Evolutionary conservation across 2,329 filamentous ascomycete genomes (phyloP).

Genomic region (Verruconis gallopava): DNA sequence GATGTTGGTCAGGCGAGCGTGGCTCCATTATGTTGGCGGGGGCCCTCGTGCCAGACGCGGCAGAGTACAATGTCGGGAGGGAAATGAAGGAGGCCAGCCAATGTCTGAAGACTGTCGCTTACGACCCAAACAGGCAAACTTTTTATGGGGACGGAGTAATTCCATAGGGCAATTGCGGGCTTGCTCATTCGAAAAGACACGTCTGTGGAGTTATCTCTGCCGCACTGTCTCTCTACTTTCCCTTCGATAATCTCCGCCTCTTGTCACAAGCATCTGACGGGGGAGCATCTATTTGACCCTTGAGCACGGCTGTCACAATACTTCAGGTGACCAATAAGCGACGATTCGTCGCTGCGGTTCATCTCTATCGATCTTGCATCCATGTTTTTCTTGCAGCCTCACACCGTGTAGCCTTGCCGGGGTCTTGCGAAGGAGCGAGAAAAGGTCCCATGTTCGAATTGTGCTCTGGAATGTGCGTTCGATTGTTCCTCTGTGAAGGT

Average conservation of each 20-base stretch:
- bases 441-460: no score
- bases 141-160: background rate
- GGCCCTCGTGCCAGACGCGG: background rate
- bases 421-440: no score
- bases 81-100: background rate
- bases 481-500: background rate
- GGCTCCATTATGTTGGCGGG: background rate
- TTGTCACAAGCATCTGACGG: background rate
- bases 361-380: conserved; percentile 1
- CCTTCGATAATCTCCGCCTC: background rate
- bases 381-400: background rate
- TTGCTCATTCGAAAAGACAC: no score
- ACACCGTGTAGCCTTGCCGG: background rate
- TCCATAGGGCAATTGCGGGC: no score
- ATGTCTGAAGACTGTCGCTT: background rate
- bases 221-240: background rate
- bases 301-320: background rate
- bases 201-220: no score
- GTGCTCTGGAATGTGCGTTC: no score
- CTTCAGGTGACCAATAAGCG: background rate
- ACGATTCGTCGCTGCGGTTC: background rate
- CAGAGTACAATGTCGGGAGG: background rate
- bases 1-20: background rate
- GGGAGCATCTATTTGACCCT: background rate
- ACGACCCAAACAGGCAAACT: background rate